Evolutionary conservation across 441 rosid species (phyloP).

Genomic region (Manihot esculenta): DNA sequence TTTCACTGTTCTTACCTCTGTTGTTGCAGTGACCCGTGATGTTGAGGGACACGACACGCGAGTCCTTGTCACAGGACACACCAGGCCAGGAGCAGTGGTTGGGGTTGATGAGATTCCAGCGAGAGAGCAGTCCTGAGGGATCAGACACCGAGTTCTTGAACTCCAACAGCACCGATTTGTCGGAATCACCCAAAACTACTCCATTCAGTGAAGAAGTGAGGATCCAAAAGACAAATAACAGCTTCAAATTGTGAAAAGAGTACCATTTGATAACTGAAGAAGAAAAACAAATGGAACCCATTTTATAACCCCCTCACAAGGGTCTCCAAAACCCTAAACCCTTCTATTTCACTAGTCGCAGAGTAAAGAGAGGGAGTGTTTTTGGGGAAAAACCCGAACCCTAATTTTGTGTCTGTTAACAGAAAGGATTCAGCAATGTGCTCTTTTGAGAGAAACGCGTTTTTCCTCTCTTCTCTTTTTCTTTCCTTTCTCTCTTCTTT

Average conservation of each 20-base stretch:
- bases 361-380: too few species aligned
- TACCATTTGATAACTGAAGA: conserved; percentile 36
- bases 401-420: conserved; percentile 30
- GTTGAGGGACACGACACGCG: conserved; percentile 60
- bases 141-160: conserved; percentile 68
- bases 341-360: conserved; percentile 11
- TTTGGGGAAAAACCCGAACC: conserved; percentile 37
- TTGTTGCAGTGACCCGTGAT: conserved; percentile 41
- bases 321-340: conserved; percentile 17
- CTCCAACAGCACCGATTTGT: conserved; percentile 62
- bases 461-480: conserved; percentile 13
- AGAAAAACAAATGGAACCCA: conserved; percentile 33
- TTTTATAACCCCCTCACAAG: conserved; percentile 34
- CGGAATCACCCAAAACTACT: conserved; percentile 42
- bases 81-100: conserved; percentile 66
- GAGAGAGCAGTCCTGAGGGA: conserved; percentile 53
- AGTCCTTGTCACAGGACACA: conserved; percentile 56
- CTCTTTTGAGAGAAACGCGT: conserved; percentile 43
- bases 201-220: conserved; percentile 23
- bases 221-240: conserved; percentile 26
- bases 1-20: conserved; percentile 29
- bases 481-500: not conserved
- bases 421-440: conserved; percentile 18
- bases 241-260: conserved; percentile 25
- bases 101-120: conserved; percentile 52